Conservation (phyloP, 2,329 filamentous ascomycete genomes). For the Pseudopyricularia javanii region DNA sequence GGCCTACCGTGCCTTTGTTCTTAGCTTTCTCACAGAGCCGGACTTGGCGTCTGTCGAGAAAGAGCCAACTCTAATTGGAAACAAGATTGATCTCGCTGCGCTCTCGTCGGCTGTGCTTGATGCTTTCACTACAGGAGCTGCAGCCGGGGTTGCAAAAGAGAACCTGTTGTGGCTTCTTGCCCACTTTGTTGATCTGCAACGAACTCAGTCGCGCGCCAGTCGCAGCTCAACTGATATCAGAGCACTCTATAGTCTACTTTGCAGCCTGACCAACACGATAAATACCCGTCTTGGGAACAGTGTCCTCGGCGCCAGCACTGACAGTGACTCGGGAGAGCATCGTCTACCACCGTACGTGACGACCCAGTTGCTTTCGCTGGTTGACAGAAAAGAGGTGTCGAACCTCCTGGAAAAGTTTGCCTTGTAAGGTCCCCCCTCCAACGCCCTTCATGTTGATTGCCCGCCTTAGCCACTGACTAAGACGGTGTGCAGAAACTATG, state of each 20-base stretch:
- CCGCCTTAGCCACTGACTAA: slow-evolving; percentile 8
- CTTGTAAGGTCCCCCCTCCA: slow-evolving; percentile 21
- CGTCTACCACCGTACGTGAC: slow-evolving; percentile 44
- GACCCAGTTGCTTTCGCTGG: slow-evolving; percentile 54
- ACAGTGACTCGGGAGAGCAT: neutral
- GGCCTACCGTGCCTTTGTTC: slow-evolving; percentile 23
- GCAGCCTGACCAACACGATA: slow-evolving; percentile 37
- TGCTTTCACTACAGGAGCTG: slow-evolving; percentile 16
- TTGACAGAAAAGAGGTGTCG: slow-evolving; percentile 65
- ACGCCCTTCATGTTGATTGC: neutral
- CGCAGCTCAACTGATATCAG: slow-evolving; percentile 31
- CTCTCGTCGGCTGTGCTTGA: slow-evolving; percentile 29
- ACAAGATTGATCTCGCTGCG: slow-evolving; percentile 21
- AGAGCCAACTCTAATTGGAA: slow-evolving; percentile 22
- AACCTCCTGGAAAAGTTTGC: slow-evolving; percentile 37
- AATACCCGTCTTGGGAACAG: slow-evolving; percentile 7
- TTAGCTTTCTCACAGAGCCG: slow-evolving; percentile 22
- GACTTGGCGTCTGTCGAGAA: slow-evolving; percentile 27
- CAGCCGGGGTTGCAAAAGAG: slow-evolving; percentile 18
- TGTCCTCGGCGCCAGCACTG: neutral
- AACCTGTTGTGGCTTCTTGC: slow-evolving; percentile 52
- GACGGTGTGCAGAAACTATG: slow-evolving; percentile 13
- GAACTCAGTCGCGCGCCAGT: slow-evolving; percentile 19
- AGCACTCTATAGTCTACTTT: slow-evolving; percentile 41
- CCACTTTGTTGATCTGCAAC: slow-evolving; percentile 50